phyloP scores from a whole-genome alignment of 306 rosid species.

The Pachyrhizus erosus region DNA sequence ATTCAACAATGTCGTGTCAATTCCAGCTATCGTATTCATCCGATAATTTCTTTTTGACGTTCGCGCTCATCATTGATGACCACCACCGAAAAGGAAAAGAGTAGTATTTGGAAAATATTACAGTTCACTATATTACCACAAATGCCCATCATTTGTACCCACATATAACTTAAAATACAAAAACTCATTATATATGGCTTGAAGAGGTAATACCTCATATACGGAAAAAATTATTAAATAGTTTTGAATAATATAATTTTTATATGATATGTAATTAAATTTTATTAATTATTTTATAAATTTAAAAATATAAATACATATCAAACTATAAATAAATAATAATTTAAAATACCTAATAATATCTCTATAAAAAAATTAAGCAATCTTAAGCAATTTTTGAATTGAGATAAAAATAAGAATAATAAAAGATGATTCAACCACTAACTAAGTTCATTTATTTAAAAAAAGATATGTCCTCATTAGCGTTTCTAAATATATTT shows the following conservation, averaged over 20 bases:
- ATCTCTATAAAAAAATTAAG: too few relatives aligned
- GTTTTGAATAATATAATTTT: too few relatives aligned
- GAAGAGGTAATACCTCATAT: not conserved
- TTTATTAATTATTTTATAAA: too few relatives aligned
- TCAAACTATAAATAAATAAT: too few relatives aligned
- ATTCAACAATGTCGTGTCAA: too few relatives aligned
- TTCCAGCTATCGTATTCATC: too few relatives aligned
- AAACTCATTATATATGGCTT: not conserved
- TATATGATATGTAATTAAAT: too few relatives aligned
- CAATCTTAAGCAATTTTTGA: too few relatives aligned
- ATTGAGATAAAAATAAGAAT: not conserved
- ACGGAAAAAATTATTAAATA: too few relatives aligned
- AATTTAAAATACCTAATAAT: too few relatives aligned
- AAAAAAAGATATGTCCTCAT: not conserved
- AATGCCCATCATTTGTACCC: not conserved
- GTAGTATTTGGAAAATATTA: not conserved
- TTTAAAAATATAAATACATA: too few relatives aligned
- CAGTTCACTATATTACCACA: not conserved
- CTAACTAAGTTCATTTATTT: not conserved
- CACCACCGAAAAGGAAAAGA: not conserved
- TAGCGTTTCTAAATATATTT: not conserved
- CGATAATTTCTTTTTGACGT: not conserved
- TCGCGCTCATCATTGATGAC: constrained; percentile 21
- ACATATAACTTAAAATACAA: not conserved
- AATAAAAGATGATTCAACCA: not conserved